Base-by-base conservation (phyloP, 176 grass and related monocot genomes). In the Microstegium vimineum region DNA sequence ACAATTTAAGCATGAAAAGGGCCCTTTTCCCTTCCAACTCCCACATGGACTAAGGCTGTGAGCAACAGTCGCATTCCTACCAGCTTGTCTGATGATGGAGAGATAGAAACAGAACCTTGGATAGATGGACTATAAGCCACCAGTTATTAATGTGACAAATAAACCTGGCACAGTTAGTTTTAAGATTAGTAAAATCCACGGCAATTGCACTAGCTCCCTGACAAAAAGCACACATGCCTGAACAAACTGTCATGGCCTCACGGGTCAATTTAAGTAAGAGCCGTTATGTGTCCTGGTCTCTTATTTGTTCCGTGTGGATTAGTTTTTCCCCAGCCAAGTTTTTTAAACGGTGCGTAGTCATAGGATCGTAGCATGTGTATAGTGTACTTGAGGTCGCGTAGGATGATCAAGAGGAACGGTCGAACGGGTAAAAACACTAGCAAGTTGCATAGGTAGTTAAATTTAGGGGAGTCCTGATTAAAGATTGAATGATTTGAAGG, bases 181-280 rank as follows among this genome's bases (percentile, higher is more conserved):
- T 71, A 43, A 28, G 65, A 81, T 26, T 41, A 52, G n/a, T 69
- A 49, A 60, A 70, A 70, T 43, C 49, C 36, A 69, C 49, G 14
- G 30, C 63, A 80, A n/a, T n/a, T n/a, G n/a, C n/a, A n/a, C n/a
- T n/a, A 45, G 71, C 70, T 69, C 37, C 37, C 78, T 28, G 85
- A 82, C 62, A 87, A 40, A 36, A 74, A 67, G 62, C 62, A 76
- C 52, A 62, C 59, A 76, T 54, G 57, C 67, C 54, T 73, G 76
- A 62, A 80, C 76, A 79, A 86, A 79, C 54, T 52, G 84, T 30
- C 76, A 73, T 18, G 16, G 49, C 27, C 47, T 84, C 87, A 68
- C 81, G 60, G 22, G 62, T 45, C 20, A 67, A 27, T 64, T 67
- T 30, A 83, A 78, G 22, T 78, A 65, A 43, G 27, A 27, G 47